Evolutionary conservation across 306 rosid species (phyloP).

Genomic region (Acacia acuminata): DNA sequence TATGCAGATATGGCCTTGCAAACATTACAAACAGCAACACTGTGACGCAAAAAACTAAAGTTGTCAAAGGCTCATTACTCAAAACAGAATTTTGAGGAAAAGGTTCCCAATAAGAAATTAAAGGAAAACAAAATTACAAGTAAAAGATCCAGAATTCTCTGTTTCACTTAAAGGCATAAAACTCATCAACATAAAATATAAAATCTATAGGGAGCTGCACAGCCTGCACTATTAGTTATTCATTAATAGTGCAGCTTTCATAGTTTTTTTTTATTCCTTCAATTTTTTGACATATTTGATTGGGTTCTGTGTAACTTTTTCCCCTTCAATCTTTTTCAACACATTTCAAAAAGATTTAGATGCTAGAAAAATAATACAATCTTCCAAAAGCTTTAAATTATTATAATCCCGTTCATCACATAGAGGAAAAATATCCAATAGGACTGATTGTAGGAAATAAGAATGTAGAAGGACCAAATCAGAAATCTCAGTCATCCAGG

Average conservation of each 20-base stretch:
- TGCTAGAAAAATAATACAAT: not conserved
- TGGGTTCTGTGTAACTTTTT: not conserved
- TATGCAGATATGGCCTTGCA: not conserved
- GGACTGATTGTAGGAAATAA: not conserved
- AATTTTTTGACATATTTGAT: too few relatives aligned
- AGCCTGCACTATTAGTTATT: not conserved
- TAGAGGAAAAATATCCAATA: not conserved
- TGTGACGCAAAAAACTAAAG: not conserved
- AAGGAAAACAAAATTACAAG: not conserved
- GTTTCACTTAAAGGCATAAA: not conserved
- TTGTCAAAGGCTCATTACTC: not conserved
- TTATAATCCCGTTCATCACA: not conserved
- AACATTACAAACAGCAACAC: not conserved
- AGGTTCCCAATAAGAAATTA: not conserved
- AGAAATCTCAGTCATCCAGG: not conserved
- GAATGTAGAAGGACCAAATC: not conserved
- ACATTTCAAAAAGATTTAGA: too few relatives aligned
- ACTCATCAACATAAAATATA: not conserved
- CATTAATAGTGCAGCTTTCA: not conserved
- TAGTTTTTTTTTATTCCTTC: not conserved
- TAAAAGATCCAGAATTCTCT: not conserved
- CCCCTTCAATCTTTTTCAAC: not conserved
- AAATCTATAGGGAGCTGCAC: not conserved
- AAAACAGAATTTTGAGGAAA: not conserved
- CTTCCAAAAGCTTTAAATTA: not conserved